phyloP scores from a whole-genome alignment of 2,329 filamentous ascomycete genomes.

The Xylaria sp. region DNA sequence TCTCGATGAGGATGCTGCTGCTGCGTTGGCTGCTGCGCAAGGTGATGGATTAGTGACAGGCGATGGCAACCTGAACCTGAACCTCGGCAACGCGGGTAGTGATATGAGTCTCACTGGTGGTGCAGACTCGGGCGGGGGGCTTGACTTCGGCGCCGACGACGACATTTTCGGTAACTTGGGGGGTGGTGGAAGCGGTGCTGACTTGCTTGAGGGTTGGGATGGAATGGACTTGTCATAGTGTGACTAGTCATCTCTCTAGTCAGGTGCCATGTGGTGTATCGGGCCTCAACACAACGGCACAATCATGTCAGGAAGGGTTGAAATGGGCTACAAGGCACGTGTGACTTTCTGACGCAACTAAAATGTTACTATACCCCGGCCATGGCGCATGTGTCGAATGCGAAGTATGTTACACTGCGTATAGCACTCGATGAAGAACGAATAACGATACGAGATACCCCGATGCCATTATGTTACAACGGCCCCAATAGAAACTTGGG shows the following conservation, averaged over 20 bases:
- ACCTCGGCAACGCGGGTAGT: conserved; percentile 46
- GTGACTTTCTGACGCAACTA: background rate
- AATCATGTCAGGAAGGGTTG: background rate
- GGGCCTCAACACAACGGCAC: background rate
- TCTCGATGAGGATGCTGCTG: conserved; percentile 46
- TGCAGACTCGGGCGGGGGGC: conserved; percentile 45
- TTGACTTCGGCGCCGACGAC: conserved; percentile 47
- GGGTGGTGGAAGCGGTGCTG: conserved; percentile 31
- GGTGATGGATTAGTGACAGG: conserved; percentile 45
- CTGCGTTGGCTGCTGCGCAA: conserved; percentile 49
- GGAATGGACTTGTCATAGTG: conserved; percentile 36
- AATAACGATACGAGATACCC: conserved; percentile 1
- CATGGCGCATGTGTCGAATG: background rate
- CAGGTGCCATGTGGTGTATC: background rate
- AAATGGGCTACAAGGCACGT: background rate
- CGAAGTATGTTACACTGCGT: background rate
- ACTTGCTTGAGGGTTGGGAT: conserved; percentile 41
- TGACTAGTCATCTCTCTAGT: background rate
- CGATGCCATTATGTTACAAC: background rate
- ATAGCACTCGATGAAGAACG: background rate
- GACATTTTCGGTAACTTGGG: conserved; percentile 51
- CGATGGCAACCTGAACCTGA: conserved; percentile 46
- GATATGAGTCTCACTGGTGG: conserved; percentile 38
- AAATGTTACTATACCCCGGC: background rate
- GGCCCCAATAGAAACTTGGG: background rate